Base-by-base conservation (phyloP, 2,329 filamentous ascomycete genomes). In the Diaporthe sp. region DNA sequence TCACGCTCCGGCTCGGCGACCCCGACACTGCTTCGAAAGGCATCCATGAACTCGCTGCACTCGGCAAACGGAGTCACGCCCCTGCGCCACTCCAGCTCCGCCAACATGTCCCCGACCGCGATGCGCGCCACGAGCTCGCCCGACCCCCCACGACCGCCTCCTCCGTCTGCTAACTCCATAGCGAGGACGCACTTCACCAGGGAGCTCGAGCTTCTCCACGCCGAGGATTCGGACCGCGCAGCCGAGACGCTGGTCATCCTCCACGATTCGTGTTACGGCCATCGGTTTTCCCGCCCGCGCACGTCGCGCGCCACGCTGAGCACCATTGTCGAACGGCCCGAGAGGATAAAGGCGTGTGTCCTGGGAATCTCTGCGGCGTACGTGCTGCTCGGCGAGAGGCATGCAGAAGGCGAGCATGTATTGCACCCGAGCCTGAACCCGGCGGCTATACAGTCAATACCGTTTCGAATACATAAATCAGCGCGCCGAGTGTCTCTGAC, bases 221-320 rank as follows among this genome's bases (percentile, higher is more conserved):
- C 85, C 42, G 80, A 80, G 2, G 81, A 84, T 15, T 81, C 83
- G 3, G 82, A 83, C 12, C 80, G 83, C 35, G 77, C 84, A 44
- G 83, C 89, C 15, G 87, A 95, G 75, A 95, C 95, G 0, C 84
- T 97, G 6, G 95, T 98, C 61, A 89, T 99, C 39, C 86, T 99
- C 2, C 95, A 98, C 79, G 97, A 99, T 84, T 92, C 94, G 70
- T 98, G 96, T 83, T 99, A 98, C 81, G 96, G 96, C 32, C 97
- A 99, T 84, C 92, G 95, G 30, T 99, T 92, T 83, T 94, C 96
- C 15, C 90, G 97, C 58, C 95, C 95, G 5, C 92, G 94, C 78
- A 93, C 95, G 0, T 93, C 91, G 30, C 93, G 93, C 79, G 88
- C 86, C 58, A 89, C 90, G 22, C 88, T 98, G 1, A 91, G 87